Conservation (phyloP, 345 rosid species). For the Carallia brachiata region DNA sequence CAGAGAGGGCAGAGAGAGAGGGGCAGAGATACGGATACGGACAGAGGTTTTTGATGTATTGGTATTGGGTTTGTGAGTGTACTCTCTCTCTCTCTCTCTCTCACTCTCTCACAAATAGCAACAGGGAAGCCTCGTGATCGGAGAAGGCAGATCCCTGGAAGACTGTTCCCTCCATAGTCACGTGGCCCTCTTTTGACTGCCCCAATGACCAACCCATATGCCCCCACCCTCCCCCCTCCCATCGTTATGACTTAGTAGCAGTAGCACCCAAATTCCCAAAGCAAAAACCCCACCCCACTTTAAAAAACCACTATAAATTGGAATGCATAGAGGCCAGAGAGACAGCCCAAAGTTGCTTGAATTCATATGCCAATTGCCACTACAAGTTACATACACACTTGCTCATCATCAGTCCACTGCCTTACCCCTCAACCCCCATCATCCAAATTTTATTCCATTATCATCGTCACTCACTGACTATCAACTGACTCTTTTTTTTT, state of each 20-base stretch:
- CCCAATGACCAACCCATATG: slow-evolving; percentile 38
- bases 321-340: no score
- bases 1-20: slow-evolving; percentile 20
- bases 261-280: slow-evolving; percentile 17
- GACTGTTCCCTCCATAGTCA: slow-evolving; percentile 71
- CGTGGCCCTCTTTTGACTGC: slow-evolving; percentile 72
- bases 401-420: neutral
- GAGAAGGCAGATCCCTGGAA: slow-evolving; percentile 75
- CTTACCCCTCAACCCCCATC: no score
- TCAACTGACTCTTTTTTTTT: neutral
- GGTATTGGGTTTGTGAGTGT: neutral
- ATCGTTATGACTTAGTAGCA: slow-evolving; percentile 10
- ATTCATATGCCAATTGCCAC: no score
- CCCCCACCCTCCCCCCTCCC: neutral
- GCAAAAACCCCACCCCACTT: neutral
- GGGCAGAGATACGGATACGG: slow-evolving; percentile 36
- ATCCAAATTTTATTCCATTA: no score
- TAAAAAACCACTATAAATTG: no score
- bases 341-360: no score
- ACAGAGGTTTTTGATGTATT: slow-evolving; percentile 26
- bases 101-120: neutral
- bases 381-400: no score
- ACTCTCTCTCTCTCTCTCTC: neutral
- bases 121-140: slow-evolving; percentile 59
- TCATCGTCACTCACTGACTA: no score